These are phyloP conservation scores for Globisporangium ultimum DNA, from an alignment of 352 stramenopile species.

Conservation along the genomic window DNA sequence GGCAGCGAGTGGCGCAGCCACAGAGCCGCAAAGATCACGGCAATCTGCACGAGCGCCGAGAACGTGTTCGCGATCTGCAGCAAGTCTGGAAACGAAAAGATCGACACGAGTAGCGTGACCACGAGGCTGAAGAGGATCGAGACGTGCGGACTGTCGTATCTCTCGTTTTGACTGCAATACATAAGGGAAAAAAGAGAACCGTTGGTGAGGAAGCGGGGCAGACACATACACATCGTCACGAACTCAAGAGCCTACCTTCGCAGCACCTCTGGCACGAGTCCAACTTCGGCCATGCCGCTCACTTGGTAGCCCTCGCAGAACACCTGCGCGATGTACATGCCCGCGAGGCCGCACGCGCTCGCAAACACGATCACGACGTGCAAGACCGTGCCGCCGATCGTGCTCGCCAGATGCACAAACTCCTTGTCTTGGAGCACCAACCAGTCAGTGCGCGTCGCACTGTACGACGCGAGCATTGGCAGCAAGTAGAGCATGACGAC, in stretches of 20 bases:
- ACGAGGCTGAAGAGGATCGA: conserved; percentile 26
- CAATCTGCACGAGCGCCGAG: conserved; percentile 63
- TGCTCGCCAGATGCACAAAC: conserved; percentile 63
- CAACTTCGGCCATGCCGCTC: conserved; percentile 54
- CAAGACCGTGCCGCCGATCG: conserved; percentile 71
- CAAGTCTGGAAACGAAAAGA: conserved; percentile 41
- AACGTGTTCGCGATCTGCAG: conserved; percentile 81
- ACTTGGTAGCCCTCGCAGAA: conserved; percentile 83
- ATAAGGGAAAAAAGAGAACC: no score
- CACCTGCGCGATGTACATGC: conserved; percentile 86
- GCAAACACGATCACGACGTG: conserved; percentile 75
- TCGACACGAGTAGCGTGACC: conserved; percentile 19
- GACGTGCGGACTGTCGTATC: conserved; percentile 24
- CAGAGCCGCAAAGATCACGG: conserved; percentile 85
- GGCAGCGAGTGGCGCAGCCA: conserved; percentile 64
- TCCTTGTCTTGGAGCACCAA: conserved; percentile 74
- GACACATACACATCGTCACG: conserved; percentile 2
- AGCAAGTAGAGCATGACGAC: conserved; percentile 70
- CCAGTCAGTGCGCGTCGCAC: conserved; percentile 36
- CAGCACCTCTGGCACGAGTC: conserved; percentile 68
- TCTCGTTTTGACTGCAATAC: conserved; percentile 26
- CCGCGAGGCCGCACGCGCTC: conserved; percentile 71
- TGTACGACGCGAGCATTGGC: conserved; percentile 72
- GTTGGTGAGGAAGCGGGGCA: no score
- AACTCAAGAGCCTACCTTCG: conserved; percentile 4